Base-by-base conservation (phyloP, 768 basidiomycete species). In the Dictyophora rubrovolvata region DNA sequence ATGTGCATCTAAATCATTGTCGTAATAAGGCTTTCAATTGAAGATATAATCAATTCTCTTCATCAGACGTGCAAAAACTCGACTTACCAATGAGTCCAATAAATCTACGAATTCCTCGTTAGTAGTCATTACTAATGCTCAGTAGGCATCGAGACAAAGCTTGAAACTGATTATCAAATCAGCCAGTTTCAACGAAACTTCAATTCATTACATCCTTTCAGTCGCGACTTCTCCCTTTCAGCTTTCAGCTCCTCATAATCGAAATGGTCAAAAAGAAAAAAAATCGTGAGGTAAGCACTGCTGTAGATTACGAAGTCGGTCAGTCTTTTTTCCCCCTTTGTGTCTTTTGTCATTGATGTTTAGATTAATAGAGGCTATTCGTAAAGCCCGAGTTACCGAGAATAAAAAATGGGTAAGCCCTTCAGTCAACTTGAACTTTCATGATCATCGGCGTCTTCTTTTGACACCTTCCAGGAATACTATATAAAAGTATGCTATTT, bases 1-100 rank as follows among this genome's bases (percentile, higher is more conserved):
- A 61, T 79, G 81, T 57, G 80, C 80, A 61, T 92, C 87, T 54
- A 94, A 78, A 69, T 96, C 92, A 69, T 93, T 89, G 74, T 97
- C 93, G 67, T 90, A 93, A 73, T 96, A 97, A 17, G 93, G 93
- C 63, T 59, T 21, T 33, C 0, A n/a, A 22, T 16, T 7, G 9
- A 28, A 48, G 22, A n/a, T 16, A 16, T 20, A 50, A 34, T 21
- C 36, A 33, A 4, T n/a, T 42, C 11, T 42, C 14, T 42, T 28
- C 2, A 28, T 28, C 7, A 35, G 16, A 5, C 20, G 6, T 53
- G 47, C 16, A 20, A 51, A 59, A 51, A 51, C 37, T n/a, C n/a
- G 37, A 18, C 57, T 51, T 35, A 59, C 57, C 28, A 59, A 33
- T 23, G 57, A 59, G 28, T 59, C 57, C 22, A 59, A 37, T 12